Evolutionary conservation across 139 green algal genomes (phyloP), one percentile per base, ranked within the genome.

Genomic region (Edaphochlamys debaryana): DNA sequence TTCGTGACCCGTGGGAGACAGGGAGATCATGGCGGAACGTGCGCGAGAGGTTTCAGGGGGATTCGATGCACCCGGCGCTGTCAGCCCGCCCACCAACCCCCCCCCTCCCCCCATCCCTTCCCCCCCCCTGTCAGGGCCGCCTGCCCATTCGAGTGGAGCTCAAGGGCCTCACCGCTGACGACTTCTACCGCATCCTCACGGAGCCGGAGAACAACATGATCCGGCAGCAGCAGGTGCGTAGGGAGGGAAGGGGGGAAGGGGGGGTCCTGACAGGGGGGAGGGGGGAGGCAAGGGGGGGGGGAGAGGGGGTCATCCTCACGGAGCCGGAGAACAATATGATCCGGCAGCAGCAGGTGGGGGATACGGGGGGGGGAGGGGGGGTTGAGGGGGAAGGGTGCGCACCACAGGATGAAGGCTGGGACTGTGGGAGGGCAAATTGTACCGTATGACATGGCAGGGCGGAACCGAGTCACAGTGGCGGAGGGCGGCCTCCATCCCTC

Each of bases 81-180:
- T n/a, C n/a, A n/a, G n/a, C 50, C n/a, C 15, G 1, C 34, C 71
- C 27, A 13, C 37, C 71, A 11, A 19, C 34, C 37, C 34, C 36
- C 36, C 34, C 17, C 36, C 72, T 34, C 32, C 17, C 11, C 41
- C 29, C 29, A 29, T 41, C 27, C n/a, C 45, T 40, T 6, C 36
- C 37, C 73, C 25, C 25, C 37, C 56, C 73, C 63, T 9, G 48
- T 29, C 93, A 98, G 88, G 97, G 97, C 7, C 90, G 97, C 0
- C 91, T 99, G 64, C 97, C 97, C 40, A 98, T 99, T 42, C 92
- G 97, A 27, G 97, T 99, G 41, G 96, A 99, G 90, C 92, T 99
- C 32, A 97, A 98, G 82, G 90, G 84, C 15, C 85, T 95, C 27
- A 92, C 81, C 0, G 74, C 86, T 5, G 75, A 91, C 23, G 94